A percentile compares a stretch with the other conserved stretches of the same genome.
These are phyloP conservation scores for Epichloe typhina DNA, from an alignment of 2,329 filamentous ascomycete species.

Conservation along the genomic window DNA sequence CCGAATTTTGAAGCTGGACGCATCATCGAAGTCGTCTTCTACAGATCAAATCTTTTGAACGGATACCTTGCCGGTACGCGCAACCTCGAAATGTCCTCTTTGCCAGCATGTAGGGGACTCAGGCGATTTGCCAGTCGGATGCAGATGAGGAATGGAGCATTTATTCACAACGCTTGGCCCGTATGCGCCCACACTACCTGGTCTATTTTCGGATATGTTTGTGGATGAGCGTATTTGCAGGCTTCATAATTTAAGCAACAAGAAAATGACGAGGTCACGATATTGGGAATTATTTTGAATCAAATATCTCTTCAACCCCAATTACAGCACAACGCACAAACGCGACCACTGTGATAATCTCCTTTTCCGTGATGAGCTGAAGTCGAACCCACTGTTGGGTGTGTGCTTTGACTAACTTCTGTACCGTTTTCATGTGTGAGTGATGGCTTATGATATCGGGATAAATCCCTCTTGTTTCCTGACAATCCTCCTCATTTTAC, in stretches of 20 bases:
- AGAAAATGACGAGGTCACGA: slow-evolving; percentile 2
- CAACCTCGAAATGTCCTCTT: not conserved
- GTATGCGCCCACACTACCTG: not conserved
- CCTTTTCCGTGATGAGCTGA: not conserved
- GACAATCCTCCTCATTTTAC: too few species aligned
- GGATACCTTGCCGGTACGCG: not conserved
- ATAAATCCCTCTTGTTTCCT: not conserved
- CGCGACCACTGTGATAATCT: not conserved
- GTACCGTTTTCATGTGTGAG: not conserved
- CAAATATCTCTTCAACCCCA: slow-evolving; percentile 9
- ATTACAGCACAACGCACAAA: slow-evolving; percentile 8
- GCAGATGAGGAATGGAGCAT: not conserved
- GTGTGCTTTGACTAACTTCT: not conserved
- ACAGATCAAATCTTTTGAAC: slow-evolving; percentile 8
- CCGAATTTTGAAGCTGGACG: slow-evolving; percentile 35
- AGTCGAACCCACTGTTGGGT: not conserved
- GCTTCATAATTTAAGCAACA: not conserved
- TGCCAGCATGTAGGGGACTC: not conserved
- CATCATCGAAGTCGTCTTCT: slow-evolving; percentile 13
- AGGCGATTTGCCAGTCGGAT: not conserved
- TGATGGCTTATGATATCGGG: not conserved
- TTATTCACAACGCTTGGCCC: not conserved
- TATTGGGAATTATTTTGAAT: slow-evolving; percentile 11
- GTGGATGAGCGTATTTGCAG: slow-evolving; percentile 2
- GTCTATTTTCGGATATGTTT: not conserved